Base-by-base conservation (phyloP, 208 protist genomes). In the Trypanosoma scelopori region DNA sequence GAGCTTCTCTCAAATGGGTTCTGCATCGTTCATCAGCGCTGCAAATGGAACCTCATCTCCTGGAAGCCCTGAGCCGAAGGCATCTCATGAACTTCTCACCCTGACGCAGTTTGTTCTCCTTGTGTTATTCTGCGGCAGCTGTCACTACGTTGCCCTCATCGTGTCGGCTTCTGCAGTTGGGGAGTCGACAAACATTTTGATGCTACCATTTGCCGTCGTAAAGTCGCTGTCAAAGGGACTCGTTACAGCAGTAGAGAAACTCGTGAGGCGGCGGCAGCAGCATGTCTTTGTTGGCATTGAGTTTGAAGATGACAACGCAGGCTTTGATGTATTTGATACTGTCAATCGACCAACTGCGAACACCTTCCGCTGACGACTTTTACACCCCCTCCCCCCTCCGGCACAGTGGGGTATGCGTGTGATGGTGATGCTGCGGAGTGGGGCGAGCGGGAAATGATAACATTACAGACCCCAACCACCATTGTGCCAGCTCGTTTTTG, bases 71-170 rank as follows among this genome's bases (percentile, higher is more conserved):
- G 30, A 49, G 15, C 20, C 41, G 27, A 59, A n/a, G 5, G 53
- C 63, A 51, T 42, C 49, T 32, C 49, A 82, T 52, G 46, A 59
- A 37, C 81, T 92, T 39, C 62, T 92, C 35, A 79, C 49, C 37
- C 79, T 73, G 13, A 69, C 56, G 15, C 71, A 84, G 59, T 87
- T 85, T 72, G 60, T 79, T 13, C 30, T 88, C 12, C 60, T 93
- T 46, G 66, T 73, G 32, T 27, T 93, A 7, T 52, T 84, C 9
- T 76, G 65, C 23, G 42, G 51, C 1, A 48, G 39, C 30, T 87
- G 74, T 56, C 89, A 93, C 55, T 93, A 87, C 58, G 48, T 65
- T 13, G 68, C 83, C 0, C 58, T 87, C 16, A 75, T 72, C 49
- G 66, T 93, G 30, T 85, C 78, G 35, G 62, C 71, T 12, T 9